These are phyloP conservation scores for Ogataea naganishii DNA, from an alignment of 805 yeast genomes.

Conservation along the genomic window DNA sequence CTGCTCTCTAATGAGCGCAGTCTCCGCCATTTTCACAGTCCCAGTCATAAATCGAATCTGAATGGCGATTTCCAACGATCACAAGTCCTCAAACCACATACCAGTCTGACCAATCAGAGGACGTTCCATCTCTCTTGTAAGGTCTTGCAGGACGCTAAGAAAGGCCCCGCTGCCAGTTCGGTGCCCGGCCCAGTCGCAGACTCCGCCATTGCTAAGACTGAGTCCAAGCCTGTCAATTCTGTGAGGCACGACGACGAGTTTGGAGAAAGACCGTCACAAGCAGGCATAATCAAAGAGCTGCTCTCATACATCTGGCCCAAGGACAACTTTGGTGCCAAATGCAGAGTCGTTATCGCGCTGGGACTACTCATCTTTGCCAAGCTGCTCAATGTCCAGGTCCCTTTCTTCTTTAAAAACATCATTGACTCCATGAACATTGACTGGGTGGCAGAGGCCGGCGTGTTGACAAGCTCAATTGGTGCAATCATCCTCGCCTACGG, in stretches of 20 bases:
- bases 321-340: constrained; percentile 52
- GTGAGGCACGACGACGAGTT: too few species aligned
- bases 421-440: constrained; percentile 91
- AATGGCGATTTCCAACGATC: too few species aligned
- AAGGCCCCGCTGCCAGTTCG: neutral
- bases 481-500: constrained; percentile 79
- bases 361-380: constrained; percentile 71
- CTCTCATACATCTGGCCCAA: constrained; percentile 77
- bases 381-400: constrained; percentile 88
- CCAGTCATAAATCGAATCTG: too few species aligned
- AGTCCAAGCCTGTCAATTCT: too few species aligned
- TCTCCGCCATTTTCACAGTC: too few species aligned
- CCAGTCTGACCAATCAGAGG: too few species aligned
- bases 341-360: constrained; percentile 71
- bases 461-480: constrained; percentile 57
- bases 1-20: too few species aligned
- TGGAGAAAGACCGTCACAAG: constrained; percentile 28
- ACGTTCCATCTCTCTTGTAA: neutral
- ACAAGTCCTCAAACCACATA: too few species aligned
- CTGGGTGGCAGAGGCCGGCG: constrained; percentile 59
- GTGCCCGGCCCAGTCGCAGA: neutral
- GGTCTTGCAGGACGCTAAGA: neutral
- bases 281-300: constrained; percentile 54
- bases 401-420: constrained; percentile 83
- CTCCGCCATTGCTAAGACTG: neutral